These are phyloP conservation scores for Lobosporangium transversale DNA, from an alignment of 192 early-diverging fungal genomes.

Conservation along the genomic window DNA sequence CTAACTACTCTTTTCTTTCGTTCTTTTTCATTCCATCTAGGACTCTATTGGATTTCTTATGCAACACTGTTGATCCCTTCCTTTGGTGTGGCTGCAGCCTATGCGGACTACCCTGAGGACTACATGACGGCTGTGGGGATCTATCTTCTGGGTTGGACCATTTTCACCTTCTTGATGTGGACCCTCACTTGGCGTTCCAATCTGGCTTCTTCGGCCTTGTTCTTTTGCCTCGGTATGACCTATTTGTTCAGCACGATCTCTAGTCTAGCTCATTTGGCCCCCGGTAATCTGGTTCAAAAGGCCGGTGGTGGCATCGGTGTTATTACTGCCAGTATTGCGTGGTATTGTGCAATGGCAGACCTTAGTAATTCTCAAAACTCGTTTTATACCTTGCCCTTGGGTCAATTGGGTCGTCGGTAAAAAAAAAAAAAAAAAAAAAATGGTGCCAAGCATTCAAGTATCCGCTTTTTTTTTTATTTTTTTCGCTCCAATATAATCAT, in stretches of 20 bases:
- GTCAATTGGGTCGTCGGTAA: slow-evolving; percentile 42
- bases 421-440: neutral
- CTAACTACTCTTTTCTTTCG: neutral
- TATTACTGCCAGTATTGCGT: slow-evolving; percentile 58
- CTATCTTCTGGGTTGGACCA: slow-evolving; percentile 59
- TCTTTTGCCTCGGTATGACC: slow-evolving; percentile 58
- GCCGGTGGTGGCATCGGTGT: slow-evolving; percentile 58
- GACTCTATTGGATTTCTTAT: slow-evolving; percentile 66
- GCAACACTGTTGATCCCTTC: slow-evolving; percentile 59
- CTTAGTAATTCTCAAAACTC: slow-evolving; percentile 62
- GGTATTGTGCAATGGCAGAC: slow-evolving; percentile 64
- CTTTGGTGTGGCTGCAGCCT: slow-evolving; percentile 58
- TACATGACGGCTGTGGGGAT: slow-evolving; percentile 59
- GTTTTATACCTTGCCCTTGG: slow-evolving; percentile 60
- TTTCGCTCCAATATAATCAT: neutral
- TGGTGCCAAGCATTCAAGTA: neutral
- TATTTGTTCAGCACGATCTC: slow-evolving; percentile 55
- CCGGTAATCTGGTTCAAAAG: slow-evolving; percentile 50
- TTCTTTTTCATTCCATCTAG: slow-evolving; percentile 4
- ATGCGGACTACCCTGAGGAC: slow-evolving; percentile 40
- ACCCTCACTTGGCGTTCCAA: slow-evolving; percentile 58
- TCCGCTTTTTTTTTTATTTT: neutral
- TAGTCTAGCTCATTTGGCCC: slow-evolving; percentile 54
- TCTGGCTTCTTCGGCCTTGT: slow-evolving; percentile 54
- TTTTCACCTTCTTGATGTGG: slow-evolving; percentile 64